Conservation (phyloP, 176 grass and related monocot genomes). For the Oryza glumipatula region DNA sequence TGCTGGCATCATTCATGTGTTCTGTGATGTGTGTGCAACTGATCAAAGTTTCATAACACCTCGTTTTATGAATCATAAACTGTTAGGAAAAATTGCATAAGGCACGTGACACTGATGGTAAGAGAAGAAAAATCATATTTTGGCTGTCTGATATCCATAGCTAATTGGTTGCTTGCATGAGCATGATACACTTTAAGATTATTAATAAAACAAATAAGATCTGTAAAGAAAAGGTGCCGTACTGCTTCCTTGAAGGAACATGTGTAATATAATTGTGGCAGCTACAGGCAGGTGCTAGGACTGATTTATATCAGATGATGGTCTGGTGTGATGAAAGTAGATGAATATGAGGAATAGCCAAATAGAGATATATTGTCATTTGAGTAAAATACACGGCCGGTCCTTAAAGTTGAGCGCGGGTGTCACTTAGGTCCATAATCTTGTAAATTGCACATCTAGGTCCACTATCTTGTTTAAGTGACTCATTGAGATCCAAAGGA, state of each 20-base stretch:
- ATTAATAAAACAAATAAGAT: neutral
- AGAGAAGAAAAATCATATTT: neutral
- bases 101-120: neutral
- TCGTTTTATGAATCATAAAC: neutral
- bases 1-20: neutral
- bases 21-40: neutral
- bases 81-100: neutral
- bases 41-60: neutral
- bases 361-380: neutral
- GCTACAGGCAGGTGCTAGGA: neutral
- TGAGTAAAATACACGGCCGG: too few relatives aligned
- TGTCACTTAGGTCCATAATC: too few relatives aligned
- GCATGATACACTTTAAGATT: neutral
- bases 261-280: slow-evolving; percentile 9
- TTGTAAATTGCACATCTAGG: too few relatives aligned
- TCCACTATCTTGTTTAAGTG: too few relatives aligned
- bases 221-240: neutral
- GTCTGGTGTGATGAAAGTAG: neutral
- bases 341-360: neutral
- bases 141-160: neutral
- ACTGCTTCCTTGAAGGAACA: neutral
- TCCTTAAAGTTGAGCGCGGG: too few relatives aligned
- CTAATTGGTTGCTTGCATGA: slow-evolving; percentile 12
- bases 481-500: too few relatives aligned
- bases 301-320: neutral